phyloP scores from a whole-genome alignment of 2,329 filamentous ascomycete species.

The Ophiostoma australiae region DNA sequence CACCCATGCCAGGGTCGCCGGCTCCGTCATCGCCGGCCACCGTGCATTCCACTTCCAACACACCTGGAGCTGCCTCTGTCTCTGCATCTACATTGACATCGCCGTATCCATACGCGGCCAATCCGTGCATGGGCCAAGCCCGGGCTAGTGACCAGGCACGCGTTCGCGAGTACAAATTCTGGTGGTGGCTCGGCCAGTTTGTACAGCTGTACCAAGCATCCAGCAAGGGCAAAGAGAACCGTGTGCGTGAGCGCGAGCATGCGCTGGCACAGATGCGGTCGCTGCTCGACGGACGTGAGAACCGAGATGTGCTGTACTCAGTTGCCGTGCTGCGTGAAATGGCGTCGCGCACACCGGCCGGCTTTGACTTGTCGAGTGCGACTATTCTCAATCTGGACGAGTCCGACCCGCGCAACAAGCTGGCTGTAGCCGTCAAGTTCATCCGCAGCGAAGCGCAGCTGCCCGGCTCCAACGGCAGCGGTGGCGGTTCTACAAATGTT shows the following conservation, averaged over 20 bases:
- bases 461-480: constrained; percentile 24
- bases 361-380: constrained; percentile 43
- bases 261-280: constrained; percentile 61
- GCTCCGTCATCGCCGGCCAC: not conserved
- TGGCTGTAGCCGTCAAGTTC: constrained; percentile 65
- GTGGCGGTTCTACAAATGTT: constrained; percentile 67
- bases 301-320: constrained; percentile 85
- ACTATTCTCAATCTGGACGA: constrained; percentile 50
- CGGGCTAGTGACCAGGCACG: constrained; percentile 50
- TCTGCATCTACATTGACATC: not conserved
- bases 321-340: constrained; percentile 75
- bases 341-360: constrained; percentile 54
- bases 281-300: constrained; percentile 74
- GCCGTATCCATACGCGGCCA: constrained; percentile 33
- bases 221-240: constrained; percentile 36
- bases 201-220: constrained; percentile 53
- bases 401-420: constrained; percentile 59
- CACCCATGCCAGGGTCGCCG: not conserved
- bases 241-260: constrained; percentile 55
- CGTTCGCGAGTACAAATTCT: constrained; percentile 69
- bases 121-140: constrained; percentile 50
- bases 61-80: too few species aligned
- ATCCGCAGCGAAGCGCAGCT: constrained; percentile 59
- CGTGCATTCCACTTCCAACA: constrained; percentile 38
- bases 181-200: constrained; percentile 71